Base-by-base conservation (phyloP, 176 grass and related monocot genomes). In the Cymbopogon citratus region DNA sequence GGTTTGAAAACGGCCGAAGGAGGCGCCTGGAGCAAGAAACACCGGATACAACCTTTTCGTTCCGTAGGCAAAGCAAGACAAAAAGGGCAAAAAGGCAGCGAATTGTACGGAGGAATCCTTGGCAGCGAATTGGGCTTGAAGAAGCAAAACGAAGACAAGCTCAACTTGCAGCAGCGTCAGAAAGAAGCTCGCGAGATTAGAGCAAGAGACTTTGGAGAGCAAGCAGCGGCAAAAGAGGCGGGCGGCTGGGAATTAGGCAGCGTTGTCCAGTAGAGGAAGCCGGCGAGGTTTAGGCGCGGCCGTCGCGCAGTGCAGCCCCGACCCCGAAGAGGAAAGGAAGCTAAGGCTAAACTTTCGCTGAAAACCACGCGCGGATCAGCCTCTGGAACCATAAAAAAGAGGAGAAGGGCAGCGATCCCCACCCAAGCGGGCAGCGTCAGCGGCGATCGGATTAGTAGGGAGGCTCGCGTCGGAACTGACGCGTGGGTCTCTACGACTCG, bases 281-380 rank as follows among this genome's bases (percentile, higher is more conserved):
- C 40, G 78, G 83, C 73, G 84, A 52, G 72, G 60, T 68, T 41
- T 69, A 41, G 84, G 79, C 66, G 83, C 72, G 69, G 69, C 7
- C 40, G 40, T 46, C 83, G 83, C 39, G 88, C 72, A 5, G 5
- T 33, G 31, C 31, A 33, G 31, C 31, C 31, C 31, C n/a, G n/a
- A n/a, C 14, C 34, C 78, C 8, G 62, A 83, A 68, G 75, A 43
- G 84, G 80, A 83, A 79, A 87, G 51, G 5, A 1, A 26, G 57
- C n/a, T 3, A 10, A 24, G 77, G 44, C 13, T 4, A 16, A 15
- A 34, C n/a, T 48, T 46, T 16, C 77, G 46, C 71, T 41, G 78
- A 81, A 61, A 80, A 7, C 87, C 51, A 71, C 69, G 63, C 40
- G 82, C 66, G 69, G 61, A 83, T 90, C 74, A 49, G 38, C 70